Conservation (phyloP, 805 yeast genomes). For the Ogataea dorogensis region DNA sequence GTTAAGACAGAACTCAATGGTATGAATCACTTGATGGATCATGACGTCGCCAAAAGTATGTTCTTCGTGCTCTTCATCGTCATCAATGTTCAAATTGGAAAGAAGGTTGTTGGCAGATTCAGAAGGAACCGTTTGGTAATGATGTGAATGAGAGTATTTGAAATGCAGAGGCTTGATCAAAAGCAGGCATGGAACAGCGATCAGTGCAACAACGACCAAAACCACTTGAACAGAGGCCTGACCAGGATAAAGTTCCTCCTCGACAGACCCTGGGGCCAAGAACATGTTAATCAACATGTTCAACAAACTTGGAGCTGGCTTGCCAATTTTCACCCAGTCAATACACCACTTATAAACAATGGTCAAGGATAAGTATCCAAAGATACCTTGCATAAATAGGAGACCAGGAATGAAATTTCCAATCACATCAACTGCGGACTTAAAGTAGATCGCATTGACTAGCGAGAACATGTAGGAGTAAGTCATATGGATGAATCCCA, state of each 20-base stretch:
- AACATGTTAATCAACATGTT: slow-evolving; percentile 97
- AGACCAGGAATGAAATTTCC: slow-evolving; percentile 96
- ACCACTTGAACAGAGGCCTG: slow-evolving; percentile 75
- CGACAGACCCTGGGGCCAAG: slow-evolving; percentile 85
- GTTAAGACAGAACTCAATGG: slow-evolving; percentile 95
- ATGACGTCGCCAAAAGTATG: slow-evolving; percentile 88
- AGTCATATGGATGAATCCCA: slow-evolving; percentile 95
- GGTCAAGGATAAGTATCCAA: slow-evolving; percentile 84
- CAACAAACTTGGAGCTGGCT: slow-evolving; percentile 87
- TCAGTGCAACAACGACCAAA: slow-evolving; percentile 69
- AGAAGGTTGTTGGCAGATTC: slow-evolving; percentile 32
- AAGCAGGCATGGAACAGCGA: slow-evolving; percentile 91
- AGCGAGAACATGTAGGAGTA: slow-evolving; percentile 84
- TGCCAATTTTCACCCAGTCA: slow-evolving; percentile 78
- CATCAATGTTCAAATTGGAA: slow-evolving; percentile 38
- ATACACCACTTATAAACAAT: slow-evolving; percentile 93
- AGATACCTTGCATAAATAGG: slow-evolving; percentile 92
- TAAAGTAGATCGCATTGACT: slow-evolving; percentile 70
- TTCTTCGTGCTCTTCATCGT: slow-evolving; percentile 53
- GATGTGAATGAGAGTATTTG: slow-evolving; percentile 49
- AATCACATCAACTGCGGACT: slow-evolving; percentile 72
- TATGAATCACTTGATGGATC: slow-evolving; percentile 96
- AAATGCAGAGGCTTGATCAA: slow-evolving; percentile 72
- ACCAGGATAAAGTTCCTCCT: slow-evolving; percentile 75
- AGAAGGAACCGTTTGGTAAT: slow-evolving; percentile 43